These are phyloP conservation scores for Bromus sterilis DNA, from an alignment of 176 grass and related monocot species.

Conservation along the genomic window DNA sequence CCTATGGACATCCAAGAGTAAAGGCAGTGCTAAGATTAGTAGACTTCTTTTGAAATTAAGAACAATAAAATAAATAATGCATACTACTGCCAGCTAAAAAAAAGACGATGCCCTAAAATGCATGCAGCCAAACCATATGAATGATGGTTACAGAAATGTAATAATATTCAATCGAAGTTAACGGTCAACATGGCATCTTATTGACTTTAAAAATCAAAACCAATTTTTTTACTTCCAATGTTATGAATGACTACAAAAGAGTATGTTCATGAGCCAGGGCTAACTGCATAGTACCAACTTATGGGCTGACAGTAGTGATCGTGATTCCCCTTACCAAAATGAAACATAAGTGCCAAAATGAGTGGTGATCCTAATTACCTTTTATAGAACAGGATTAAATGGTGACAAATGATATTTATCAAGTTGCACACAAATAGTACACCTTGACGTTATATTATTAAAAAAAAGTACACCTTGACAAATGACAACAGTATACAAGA, in stretches of 20 bases:
- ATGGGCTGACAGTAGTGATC: neutral
- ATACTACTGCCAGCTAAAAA: neutral
- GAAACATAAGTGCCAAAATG: neutral
- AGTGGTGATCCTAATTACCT: neutral
- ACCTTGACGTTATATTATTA: neutral
- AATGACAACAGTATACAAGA: neutral
- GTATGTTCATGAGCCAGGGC: neutral
- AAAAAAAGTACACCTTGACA: neutral
- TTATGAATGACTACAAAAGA: neutral
- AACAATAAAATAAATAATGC: neutral
- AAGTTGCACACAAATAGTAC: neutral
- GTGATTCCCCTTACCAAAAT: neutral
- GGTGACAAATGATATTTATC: neutral
- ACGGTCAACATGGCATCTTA: neutral
- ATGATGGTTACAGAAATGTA: neutral
- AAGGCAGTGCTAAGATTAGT: neutral
- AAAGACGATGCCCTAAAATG: neutral
- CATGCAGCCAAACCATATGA: neutral
- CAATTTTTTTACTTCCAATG: neutral
- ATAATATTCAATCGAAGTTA: neutral
- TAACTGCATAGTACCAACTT: neutral
- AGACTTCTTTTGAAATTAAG: neutral
- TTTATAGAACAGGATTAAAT: neutral
- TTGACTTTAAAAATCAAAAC: neutral
- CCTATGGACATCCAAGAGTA: neutral